Evolutionary conservation across 2,329 filamentous ascomycete genomes (phyloP).

Genomic region (Penicillium sp.): DNA sequence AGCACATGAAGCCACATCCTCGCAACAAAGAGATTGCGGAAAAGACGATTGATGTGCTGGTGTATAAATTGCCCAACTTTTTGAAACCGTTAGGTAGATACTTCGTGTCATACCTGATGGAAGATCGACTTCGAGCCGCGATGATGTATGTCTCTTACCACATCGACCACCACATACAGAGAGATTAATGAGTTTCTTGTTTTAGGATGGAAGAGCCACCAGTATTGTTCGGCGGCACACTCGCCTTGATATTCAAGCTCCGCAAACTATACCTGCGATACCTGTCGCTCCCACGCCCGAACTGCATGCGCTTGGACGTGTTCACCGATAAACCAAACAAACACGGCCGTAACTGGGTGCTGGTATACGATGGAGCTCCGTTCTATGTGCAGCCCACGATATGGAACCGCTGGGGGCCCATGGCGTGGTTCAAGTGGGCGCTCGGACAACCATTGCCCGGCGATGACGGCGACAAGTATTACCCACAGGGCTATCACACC

Average conservation of each 20-base stretch:
- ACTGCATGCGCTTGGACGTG: slow-evolving; percentile 35
- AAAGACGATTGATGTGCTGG: slow-evolving; percentile 59
- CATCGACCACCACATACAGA: neutral
- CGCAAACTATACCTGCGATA: slow-evolving; percentile 58
- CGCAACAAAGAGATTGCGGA: slow-evolving; percentile 55
- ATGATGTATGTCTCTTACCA: slow-evolving; percentile 56
- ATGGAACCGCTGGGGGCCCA: slow-evolving; percentile 61
- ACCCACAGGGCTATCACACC: slow-evolving; percentile 49
- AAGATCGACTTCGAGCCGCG: slow-evolving; percentile 59
- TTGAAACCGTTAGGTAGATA: slow-evolving; percentile 49
- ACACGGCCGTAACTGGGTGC: slow-evolving; percentile 53
- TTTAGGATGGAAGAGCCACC: slow-evolving; percentile 39
- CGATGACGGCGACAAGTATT: slow-evolving; percentile 47
- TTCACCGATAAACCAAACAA: slow-evolving; percentile 52
- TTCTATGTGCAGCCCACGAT: slow-evolving; percentile 61
- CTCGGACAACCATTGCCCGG: slow-evolving; percentile 49
- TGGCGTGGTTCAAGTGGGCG: slow-evolving; percentile 49
- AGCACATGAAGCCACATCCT: slow-evolving; percentile 55
- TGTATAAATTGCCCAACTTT: slow-evolving; percentile 52
- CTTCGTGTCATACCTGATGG: slow-evolving; percentile 59
- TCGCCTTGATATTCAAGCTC: slow-evolving; percentile 48
- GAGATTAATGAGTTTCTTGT: neutral
- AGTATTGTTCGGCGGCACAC: slow-evolving; percentile 30
- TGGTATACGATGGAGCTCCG: slow-evolving; percentile 59
- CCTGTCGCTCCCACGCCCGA: slow-evolving; percentile 58